Evolutionary conservation across 768 basidiomycete genomes (phyloP).

Genomic region (Megacollybia marginata): DNA sequence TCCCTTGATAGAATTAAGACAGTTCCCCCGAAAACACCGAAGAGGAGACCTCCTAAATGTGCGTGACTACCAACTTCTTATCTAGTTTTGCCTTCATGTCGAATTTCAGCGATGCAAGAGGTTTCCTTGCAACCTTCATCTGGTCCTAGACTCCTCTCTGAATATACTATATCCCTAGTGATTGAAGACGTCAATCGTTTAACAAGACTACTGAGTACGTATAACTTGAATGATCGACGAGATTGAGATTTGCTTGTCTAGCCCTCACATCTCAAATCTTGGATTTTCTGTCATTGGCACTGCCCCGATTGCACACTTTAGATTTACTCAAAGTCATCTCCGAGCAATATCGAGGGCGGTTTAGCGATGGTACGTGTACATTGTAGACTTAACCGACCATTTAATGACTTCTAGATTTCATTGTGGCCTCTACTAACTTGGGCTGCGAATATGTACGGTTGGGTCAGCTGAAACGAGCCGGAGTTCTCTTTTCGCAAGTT

Average conservation of each 20-base stretch:
- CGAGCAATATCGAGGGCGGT: constrained; percentile 33
- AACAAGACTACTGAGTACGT: constrained; percentile 48
- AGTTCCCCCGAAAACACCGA: not conserved
- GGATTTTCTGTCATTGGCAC: constrained; percentile 57
- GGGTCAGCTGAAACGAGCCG: constrained; percentile 67
- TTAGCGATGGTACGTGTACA: constrained; percentile 38
- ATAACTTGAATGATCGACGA: not conserved
- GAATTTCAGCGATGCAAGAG: not conserved
- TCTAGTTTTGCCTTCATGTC: not conserved
- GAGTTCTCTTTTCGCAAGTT: constrained; percentile 53
- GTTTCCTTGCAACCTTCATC: not conserved
- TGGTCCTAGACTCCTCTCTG: not conserved
- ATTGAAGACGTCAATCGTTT: constrained; percentile 25
- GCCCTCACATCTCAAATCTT: constrained; percentile 55
- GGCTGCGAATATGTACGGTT: constrained; percentile 76
- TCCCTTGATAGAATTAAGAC: not conserved
- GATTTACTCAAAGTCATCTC: constrained; percentile 56
- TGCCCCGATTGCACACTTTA: constrained; percentile 63
- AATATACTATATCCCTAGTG: not conserved
- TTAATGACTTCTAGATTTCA: constrained; percentile 38
- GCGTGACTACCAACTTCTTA: not conserved
- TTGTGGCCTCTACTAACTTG: constrained; percentile 58
- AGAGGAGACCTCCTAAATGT: not conserved
- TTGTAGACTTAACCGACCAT: not conserved
- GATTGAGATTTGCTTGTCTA: constrained; percentile 14